These are phyloP conservation scores for Macrotyloma uniflorum DNA, from an alignment of 306 rosid genomes.

Conservation along the genomic window DNA sequence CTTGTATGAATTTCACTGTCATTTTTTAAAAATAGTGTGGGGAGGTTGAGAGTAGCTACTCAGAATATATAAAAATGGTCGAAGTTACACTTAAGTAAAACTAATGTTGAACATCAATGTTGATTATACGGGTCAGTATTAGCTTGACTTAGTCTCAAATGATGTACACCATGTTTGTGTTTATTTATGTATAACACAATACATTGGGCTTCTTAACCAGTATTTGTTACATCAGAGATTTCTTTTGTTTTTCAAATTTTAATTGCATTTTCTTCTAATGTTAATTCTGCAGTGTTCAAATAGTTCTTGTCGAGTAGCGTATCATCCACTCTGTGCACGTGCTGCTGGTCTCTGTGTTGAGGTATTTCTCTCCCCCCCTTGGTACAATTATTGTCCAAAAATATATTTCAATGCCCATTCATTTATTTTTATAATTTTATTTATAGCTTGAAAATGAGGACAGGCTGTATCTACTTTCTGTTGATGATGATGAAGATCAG, in stretches of 20 bases:
- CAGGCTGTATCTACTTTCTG: conserved; percentile 87
- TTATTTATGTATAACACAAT: not conserved
- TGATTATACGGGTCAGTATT: not conserved
- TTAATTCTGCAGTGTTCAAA: conserved; percentile 81
- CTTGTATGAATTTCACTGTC: not conserved
- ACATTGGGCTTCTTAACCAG: conserved; percentile 1
- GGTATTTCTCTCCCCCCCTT: conserved; percentile 53
- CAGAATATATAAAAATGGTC: not conserved
- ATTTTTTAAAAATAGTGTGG: not conserved
- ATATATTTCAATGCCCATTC: conserved; percentile 4
- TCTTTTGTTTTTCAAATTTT: conserved; percentile 5
- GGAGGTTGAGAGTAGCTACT: not conserved
- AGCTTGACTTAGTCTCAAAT: not conserved
- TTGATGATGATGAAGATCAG: conserved; percentile 95
- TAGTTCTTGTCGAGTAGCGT: conserved; percentile 87
- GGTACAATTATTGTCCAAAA: conserved; percentile 15
- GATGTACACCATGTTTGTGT: not conserved
- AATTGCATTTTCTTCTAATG: conserved; percentile 18
- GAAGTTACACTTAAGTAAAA: not conserved
- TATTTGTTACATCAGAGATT: conserved; percentile 27
- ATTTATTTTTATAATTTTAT: conserved; percentile 35
- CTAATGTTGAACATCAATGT: not conserved
- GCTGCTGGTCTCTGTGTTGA: conserved; percentile 99
- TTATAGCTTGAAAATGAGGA: conserved; percentile 95
- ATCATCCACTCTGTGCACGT: conserved; percentile 99